Conservation (phyloP, 352 stramenopile genomes). For the Phytophthora pseudosyringae region DNA sequence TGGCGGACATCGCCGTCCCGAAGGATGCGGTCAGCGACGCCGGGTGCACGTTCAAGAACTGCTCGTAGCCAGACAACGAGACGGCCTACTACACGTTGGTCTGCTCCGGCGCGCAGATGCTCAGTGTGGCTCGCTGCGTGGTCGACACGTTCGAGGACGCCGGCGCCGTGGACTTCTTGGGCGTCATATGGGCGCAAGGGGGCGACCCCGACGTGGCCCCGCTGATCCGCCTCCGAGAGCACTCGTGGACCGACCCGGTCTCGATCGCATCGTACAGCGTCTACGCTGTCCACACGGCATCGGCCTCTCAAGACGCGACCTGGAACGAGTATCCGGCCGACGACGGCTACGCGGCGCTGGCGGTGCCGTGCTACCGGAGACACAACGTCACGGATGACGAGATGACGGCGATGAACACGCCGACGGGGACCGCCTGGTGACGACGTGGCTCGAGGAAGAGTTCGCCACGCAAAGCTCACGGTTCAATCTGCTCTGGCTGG, state of each 20-base stretch:
- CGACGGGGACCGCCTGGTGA: conserved; percentile 21
- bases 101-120: conserved; percentile 43
- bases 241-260: conserved; percentile 32
- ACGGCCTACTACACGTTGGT: conserved; percentile 21
- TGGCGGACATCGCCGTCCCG: conserved; percentile 36
- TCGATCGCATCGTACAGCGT: conserved; percentile 23
- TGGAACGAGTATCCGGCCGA: conserved; percentile 26
- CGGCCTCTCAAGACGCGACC: conserved; percentile 4
- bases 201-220: conserved; percentile 28
- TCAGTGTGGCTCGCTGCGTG: conserved; percentile 36
- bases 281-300: conserved; percentile 29
- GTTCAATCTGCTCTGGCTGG: conserved; percentile 14
- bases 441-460: conserved; percentile 25
- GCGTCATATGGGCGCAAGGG: conserved; percentile 36
- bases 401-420: conserved; percentile 11
- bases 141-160: conserved; percentile 28
- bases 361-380: conserved; percentile 25
- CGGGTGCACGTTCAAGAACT: conserved; percentile 34
- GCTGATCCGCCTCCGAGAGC: conserved; percentile 28
- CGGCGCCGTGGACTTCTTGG: conserved; percentile 6
- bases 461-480: conserved; percentile 14
- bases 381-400: conserved; percentile 6
- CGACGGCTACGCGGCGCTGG: conserved; percentile 25
- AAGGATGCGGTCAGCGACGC: conserved; percentile 10
- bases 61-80: conserved; percentile 28